Base-by-base conservation (phyloP, 352 stramenopile species). In the Phytophthora aleatoria region DNA sequence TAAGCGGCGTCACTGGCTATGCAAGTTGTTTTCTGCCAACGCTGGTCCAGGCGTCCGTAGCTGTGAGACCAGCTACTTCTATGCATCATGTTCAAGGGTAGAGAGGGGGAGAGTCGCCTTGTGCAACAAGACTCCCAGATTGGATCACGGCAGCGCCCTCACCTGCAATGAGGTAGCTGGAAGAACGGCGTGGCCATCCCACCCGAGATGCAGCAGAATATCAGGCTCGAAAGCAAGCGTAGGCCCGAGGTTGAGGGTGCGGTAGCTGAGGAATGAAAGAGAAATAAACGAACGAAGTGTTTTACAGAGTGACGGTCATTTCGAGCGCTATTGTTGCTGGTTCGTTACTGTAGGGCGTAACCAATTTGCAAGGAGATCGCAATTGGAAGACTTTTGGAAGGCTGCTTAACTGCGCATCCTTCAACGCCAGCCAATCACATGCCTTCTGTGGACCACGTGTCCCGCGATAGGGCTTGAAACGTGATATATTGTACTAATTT, bases 21-120 rank as follows among this genome's bases (percentile, higher is more conserved):
- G 59, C 15, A 69, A 74, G 26, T 60, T 74, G 1, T 71, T 57
- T 53, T 71, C 61, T 0, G 53, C 57, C 0, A 64, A 53, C 7
- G 45, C 44, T 12, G 57, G 64, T 11, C 36, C 59, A 43, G 52
- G 55, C 27, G 31, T 50, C 12, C 28, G 51, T 13, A 74, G 60
- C 60, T 61, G 35, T 27, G 67, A 76, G 49, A 69, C 53, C 0
- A 64, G 50, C 24, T 71, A 57, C 49, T 69, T 50, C 36, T 72
- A 57, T 33, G 3, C 12, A 0, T 16, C 31, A 1, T 76, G 57
- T 54, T 58, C 41, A 1, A 15, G 26, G 4, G 35, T 15, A 0
- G 54, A 58, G 39, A 50, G 50, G 20, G 67, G 52, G 6, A 7
- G 53, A 0, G 53, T 75, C 0, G 51, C n/a, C 8, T 28, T 76